Percentiles rank a stretch among this genome's conserved stretches.
Evolutionary conservation across 495 filamentous ascomycete species (phyloP).

Genomic region (Oleoguttula mirabilis): DNA sequence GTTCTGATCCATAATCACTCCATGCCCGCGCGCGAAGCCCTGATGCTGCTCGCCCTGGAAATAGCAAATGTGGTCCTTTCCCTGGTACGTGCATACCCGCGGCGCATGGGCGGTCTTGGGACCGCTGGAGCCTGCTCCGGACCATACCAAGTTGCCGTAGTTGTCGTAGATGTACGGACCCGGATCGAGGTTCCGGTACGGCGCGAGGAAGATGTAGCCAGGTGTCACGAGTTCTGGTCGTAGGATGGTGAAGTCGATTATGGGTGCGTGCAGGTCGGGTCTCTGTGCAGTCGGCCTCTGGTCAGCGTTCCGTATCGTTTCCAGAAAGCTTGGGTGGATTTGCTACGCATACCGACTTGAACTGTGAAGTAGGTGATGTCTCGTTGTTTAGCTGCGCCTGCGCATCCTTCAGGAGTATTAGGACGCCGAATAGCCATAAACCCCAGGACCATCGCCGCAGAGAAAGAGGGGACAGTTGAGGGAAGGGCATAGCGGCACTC

Average conservation of each 20-base stretch:
- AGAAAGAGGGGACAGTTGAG: too few relatives aligned
- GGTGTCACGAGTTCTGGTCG: conserved; percentile 22
- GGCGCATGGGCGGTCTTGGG: conserved; percentile 25
- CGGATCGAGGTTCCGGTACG: conserved; percentile 24
- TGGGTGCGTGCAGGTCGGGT: conserved; percentile 25
- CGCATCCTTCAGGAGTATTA: conserved; percentile 1
- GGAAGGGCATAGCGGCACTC: too few relatives aligned
- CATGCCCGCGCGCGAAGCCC: conserved; percentile 43
- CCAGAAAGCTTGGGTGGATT: too few relatives aligned
- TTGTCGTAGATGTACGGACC: conserved; percentile 28
- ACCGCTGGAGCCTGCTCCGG: conserved; percentile 19
- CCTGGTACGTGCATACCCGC: conserved; percentile 28
- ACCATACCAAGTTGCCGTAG: conserved; percentile 25
- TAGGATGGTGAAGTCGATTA: conserved; percentile 20
- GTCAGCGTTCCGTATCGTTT: too few relatives aligned
- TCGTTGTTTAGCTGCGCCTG: conserved; percentile 16
- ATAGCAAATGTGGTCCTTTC: conserved; percentile 39
- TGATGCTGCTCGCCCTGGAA: conserved; percentile 44
- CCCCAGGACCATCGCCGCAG: neutral
- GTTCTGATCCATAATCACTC: conserved; percentile 40
- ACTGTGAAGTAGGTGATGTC: conserved; percentile 15
- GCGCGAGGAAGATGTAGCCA: conserved; percentile 26
- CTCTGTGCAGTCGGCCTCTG: conserved; percentile 17
- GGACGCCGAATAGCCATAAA: neutral
- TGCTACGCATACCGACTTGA: conserved; percentile 16